Base-by-base conservation (phyloP, 345 rosid genomes). In the Citrus medica region DNA sequence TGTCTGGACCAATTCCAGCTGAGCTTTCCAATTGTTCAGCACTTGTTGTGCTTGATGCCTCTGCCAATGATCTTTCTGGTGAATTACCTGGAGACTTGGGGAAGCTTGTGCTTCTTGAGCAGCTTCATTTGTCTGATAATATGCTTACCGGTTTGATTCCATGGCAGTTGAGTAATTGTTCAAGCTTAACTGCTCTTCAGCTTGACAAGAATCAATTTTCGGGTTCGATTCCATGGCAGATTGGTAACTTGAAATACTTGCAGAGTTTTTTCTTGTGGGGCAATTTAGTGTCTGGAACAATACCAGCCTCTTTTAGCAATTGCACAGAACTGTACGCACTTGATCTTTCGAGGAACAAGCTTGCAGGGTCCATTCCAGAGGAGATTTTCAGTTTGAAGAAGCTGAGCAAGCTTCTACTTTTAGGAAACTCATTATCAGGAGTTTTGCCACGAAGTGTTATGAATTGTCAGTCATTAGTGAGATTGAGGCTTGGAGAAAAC, bases 241-340 rank as follows among this genome's bases (percentile, higher is more conserved):
- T 95, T 21, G 98, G 99, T 21, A 78, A 85, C 1, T 85, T 95
- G 83, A 90, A 90, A 78, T 79, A 84, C 79, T 84, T 95, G 84
- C 98, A 95, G 84, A 91, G 89, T 77, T 95, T 95, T 75, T 95
- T 92, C 87, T 73, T 95, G 82, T 95, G 99, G 99, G 98, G 97
- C 9, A 95, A 95, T 82, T 88, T 83, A 0, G 90, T 93, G 48
- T 92, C 97, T 0, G 98, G 99, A 58, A 89, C 91, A 4, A 91
- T 92, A 74, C 98, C 99, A 21, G 53, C 94, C 38, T 90, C 96
- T 59, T 93, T 95, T 35, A 93, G 96, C 10, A 95, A 93, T 87
- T 93, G 99, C 84, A 84, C 94, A 0, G 96, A 92, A 66, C 85
- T 95, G 25, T 88, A 87, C 33, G 86, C 97, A 0, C 90, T 95